Conservation (phyloP, 805 yeast species). For the Candida palmyrensis region DNA sequence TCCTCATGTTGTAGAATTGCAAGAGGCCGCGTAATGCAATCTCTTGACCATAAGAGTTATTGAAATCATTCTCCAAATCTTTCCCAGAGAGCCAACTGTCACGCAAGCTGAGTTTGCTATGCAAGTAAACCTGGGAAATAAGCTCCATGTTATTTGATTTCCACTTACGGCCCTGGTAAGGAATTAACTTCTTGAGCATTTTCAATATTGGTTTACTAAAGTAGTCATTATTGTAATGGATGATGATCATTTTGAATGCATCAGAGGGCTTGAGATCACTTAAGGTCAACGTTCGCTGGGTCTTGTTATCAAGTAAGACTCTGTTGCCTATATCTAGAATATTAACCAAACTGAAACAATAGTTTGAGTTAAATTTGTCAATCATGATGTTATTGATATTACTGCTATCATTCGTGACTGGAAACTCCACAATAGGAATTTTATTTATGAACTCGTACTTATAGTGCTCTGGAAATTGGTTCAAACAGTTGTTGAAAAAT, state of each 20-base stretch:
- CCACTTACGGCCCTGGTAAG: constrained; percentile 94
- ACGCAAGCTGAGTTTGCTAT: constrained; percentile 62
- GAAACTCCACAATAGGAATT: constrained; percentile 21
- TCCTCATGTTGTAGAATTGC: constrained; percentile 67
- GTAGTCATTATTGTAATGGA: constrained; percentile 52
- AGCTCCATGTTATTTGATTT: constrained; percentile 88
- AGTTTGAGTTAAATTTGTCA: constrained; percentile 31
- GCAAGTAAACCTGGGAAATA: constrained; percentile 78
- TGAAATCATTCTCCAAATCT: constrained; percentile 70
- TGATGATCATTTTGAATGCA: constrained; percentile 49
- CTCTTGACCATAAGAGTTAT: constrained; percentile 80
- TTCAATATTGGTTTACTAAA: constrained; percentile 68
- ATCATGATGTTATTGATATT: constrained; percentile 24
- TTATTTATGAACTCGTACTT: constrained; percentile 26
- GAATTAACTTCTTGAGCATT: constrained; percentile 72
- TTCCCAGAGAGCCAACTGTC: constrained; percentile 88
- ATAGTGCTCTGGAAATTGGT: constrained; percentile 9
- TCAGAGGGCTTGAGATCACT: constrained; percentile 63
- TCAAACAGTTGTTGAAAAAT: constrained; percentile 34
- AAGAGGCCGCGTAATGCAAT: constrained; percentile 73
- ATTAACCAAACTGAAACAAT: constrained; percentile 45
- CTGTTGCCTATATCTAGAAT: constrained; percentile 52
- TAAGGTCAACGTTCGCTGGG: constrained; percentile 66
- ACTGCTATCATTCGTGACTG: constrained; percentile 19
- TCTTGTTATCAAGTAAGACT: constrained; percentile 53